Base-by-base conservation (phyloP, 2,329 filamentous ascomycete species). In the Colletotrichum phormii region DNA sequence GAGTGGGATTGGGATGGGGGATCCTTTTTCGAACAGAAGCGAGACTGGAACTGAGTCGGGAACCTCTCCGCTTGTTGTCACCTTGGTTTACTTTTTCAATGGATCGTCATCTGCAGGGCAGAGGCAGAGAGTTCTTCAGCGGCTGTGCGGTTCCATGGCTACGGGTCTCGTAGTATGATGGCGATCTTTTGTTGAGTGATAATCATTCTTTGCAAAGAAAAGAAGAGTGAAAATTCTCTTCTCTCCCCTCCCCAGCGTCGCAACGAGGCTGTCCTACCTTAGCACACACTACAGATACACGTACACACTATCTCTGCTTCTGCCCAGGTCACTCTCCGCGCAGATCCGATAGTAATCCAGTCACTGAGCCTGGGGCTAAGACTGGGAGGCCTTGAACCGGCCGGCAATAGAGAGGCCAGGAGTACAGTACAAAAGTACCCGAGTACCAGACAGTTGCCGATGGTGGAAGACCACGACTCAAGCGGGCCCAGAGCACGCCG, bases 401-500 rank as follows among this genome's bases (percentile, higher is more conserved):
- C 57, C 57, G 29, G 46, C 42, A 49, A 49, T 49, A 42, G 42
- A 49, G 9, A n/a, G 15, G 22, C 18, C 42, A 49, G 42, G 18
- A 22, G 8, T n/a, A 49, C 42, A 18, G 18, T 15, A 42, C 37
- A 11, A 9, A 49, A 49, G 15, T 49, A 49, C 42, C 42, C n/a
- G 15, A 49, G 64, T 65, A 68, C 29, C 53, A 68, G 18, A 37
- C 37, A 55, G 37, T 29, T 68, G 37, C n/a, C 33, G 58, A 33
- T 26, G 49, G 24, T 42, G 49, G 59, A 51, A 57, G 31, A 64
- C 59, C 70, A 72, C 65, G 70, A 64, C 59, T 72, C 70, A 31
- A 59, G 61, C 60, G 55, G 71, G 66, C 55, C 51, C 58, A 26
- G 60, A 73, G 66, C 66, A 73, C 71, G 66, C 66, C 54, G 71